Conservation (phyloP, 2,329 filamentous ascomycete species). For the Ceratocystis variospora region DNA sequence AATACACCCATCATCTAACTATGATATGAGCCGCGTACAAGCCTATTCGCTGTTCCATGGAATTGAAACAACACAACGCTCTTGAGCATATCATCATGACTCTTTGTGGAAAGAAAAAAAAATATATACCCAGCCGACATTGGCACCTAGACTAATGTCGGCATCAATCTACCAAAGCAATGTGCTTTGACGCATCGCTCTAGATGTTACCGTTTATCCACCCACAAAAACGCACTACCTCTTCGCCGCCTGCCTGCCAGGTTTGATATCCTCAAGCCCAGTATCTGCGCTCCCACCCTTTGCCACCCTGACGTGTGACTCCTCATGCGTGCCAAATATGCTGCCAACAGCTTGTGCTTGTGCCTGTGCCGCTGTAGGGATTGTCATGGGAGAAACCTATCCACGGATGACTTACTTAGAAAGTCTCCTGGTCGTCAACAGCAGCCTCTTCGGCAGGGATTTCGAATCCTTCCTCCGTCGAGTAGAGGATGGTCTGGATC, state of each 20-base stretch:
- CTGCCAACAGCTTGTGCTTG: background rate
- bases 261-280: background rate
- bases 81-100: background rate
- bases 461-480: constrained; percentile 85
- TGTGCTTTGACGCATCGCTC: background rate
- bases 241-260: background rate
- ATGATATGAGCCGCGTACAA: constrained; percentile 11
- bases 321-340: background rate
- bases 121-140: constrained; percentile 12
- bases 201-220: constrained; percentile 1
- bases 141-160: background rate
- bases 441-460: constrained; percentile 68
- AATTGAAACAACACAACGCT: background rate
- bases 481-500: constrained; percentile 94
- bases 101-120: constrained; percentile 11
- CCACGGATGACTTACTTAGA: constrained; percentile 32
- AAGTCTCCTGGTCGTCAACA: constrained; percentile 67
- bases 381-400: background rate
- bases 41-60: background rate
- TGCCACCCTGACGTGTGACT: background rate
- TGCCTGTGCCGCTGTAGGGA: background rate
- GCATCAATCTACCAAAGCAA: background rate
- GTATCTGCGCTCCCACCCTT: background rate
- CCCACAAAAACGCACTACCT: constrained; percentile 4
- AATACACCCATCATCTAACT: constrained; percentile 8